Conservation (phyloP, 352 stramenopile genomes). For the Phytophthora palmivora region DNA sequence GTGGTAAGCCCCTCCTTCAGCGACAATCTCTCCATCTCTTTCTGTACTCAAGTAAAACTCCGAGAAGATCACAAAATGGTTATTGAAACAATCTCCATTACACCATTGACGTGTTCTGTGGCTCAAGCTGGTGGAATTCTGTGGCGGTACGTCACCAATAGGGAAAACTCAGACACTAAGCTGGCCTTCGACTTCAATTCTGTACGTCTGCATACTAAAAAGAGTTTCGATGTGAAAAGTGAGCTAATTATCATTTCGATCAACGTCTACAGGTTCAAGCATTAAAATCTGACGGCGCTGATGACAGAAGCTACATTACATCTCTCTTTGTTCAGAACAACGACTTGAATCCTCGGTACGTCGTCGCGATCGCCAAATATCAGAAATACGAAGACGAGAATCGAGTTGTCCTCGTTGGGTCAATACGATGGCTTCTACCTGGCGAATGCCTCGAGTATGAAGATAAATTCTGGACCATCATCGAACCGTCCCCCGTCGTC, state of each 20-base stretch:
- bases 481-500: background rate
- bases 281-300: background rate
- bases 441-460: constrained; percentile 1
- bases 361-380: background rate
- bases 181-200: background rate
- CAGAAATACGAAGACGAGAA: background rate
- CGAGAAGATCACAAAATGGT: background rate
- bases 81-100: background rate
- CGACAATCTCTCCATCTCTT: background rate
- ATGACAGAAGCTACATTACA: background rate
- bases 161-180: background rate
- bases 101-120: background rate
- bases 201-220: background rate
- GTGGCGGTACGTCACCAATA: background rate
- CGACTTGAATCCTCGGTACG: background rate
- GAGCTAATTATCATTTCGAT: background rate
- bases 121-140: background rate
- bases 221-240: background rate
- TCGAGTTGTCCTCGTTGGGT: constrained; percentile 1
- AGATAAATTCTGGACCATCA: background rate
- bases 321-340: background rate
- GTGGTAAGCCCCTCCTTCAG: background rate
- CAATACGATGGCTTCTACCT: constrained; percentile 3
- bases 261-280: background rate
- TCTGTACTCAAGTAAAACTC: background rate